Evolutionary conservation across 768 basidiomycete genomes (phyloP), one percentile per base, ranked within the genome.

Genomic region (Mycena polygramma): DNA sequence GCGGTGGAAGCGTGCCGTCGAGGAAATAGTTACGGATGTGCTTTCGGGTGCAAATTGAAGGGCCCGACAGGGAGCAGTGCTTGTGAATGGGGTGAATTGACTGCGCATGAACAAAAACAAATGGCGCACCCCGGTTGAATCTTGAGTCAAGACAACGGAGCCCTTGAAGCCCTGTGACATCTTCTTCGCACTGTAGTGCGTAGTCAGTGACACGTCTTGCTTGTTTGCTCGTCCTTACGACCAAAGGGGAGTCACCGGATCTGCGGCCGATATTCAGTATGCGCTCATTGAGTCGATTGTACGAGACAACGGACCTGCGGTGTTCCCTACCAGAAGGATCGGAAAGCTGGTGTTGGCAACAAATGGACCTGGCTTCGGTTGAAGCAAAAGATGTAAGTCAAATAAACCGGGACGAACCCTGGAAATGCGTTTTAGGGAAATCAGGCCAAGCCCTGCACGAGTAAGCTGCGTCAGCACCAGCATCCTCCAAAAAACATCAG

Each of bases 341-440:
- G 45, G 53, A 8, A 62, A 41, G 64, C 57, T 54, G 24, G 54
- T 49, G 11, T 26, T 36, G 20, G 48, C 20, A 36, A 39, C 0
- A 4, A 67, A 45, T 8, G 55, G 45, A 75, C 83, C 71, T 76
- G 88, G 87, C 75, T 73, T 75, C 89, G 86, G 69, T 91, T 90
- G 24, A 89, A 77, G 81, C 85, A 87, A 87, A 0, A 80, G 85
- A 2, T 19, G 92, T 0, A 46, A n/a, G 19, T 19, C 9, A 54
- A 48, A 26, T 3, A 7, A n/a, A 19, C 22, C 5, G n/a, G 26
- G 17, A 45, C 26, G 20, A 4, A 63, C 70, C 71, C 37, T 65
- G 63, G 60, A 73, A 73, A 17, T 73, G 49, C 7, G 45, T 24
- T 54, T 73, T 73, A 0, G 71, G 71, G 24, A 69, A 66, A 3